phyloP scores from a whole-genome alignment of 2,329 filamentous ascomycete species.

The Cercospora zeina region DNA sequence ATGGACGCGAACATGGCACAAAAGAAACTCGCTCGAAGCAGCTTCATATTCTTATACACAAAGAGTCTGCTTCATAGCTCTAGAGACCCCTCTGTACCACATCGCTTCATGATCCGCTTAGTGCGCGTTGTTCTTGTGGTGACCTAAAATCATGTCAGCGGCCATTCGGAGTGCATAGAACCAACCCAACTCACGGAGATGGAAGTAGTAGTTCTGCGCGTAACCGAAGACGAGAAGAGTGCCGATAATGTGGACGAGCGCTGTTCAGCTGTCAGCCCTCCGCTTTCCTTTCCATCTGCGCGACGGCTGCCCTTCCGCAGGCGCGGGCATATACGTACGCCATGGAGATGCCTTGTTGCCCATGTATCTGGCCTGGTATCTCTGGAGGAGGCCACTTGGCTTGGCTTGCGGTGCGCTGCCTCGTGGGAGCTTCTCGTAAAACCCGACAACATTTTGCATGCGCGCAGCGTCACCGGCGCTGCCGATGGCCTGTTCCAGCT shows the following conservation, averaged over 20 bases:
- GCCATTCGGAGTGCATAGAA: not conserved
- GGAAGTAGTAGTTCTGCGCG: conserved; percentile 99
- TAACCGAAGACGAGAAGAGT: conserved; percentile 81
- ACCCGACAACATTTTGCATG: conserved; percentile 97
- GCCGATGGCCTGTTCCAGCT: conserved; percentile 75
- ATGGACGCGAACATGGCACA: not conserved
- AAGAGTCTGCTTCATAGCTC: conserved; percentile 17
- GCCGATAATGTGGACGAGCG: conserved; percentile 82
- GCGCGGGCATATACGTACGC: conserved; percentile 64
- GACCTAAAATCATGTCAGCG: conserved; percentile 60
- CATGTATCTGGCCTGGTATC: conserved; percentile 87
- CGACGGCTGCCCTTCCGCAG: not conserved
- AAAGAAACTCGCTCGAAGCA: conserved; percentile 22
- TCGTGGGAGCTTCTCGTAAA: conserved; percentile 98
- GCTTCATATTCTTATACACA: conserved; percentile 30
- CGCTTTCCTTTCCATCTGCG: not conserved
- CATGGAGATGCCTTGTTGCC: conserved; percentile 86
- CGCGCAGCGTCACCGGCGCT: conserved; percentile 92
- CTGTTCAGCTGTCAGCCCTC: conserved; percentile 51
- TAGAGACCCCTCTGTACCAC: conserved; percentile 16
- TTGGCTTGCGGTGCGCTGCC: conserved; percentile 82
- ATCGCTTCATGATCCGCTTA: conserved; percentile 50
- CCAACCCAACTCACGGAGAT: conserved; percentile 73
- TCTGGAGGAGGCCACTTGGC: conserved; percentile 76
- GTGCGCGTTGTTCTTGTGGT: conserved; percentile 99